Evolutionary conservation across 1,139 yeast species (phyloP), one percentile per base, ranked within the genome.

Genomic region (Arxiozyma heterogenica): DNA sequence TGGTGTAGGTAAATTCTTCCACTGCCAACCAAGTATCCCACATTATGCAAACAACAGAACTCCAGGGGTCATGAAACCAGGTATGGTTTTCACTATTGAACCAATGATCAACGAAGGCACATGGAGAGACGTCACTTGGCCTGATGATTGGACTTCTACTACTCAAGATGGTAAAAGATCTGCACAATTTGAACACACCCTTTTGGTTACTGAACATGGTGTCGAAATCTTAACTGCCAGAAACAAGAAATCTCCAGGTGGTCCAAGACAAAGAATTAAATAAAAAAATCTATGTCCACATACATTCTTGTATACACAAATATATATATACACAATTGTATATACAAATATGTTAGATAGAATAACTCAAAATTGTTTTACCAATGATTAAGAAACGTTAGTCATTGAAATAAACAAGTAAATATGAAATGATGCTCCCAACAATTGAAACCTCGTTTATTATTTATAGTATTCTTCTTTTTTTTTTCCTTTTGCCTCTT

Each of bases 91-190:
- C 74, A 94, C 99, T 22, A 90, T 94, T 56, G 99, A 94, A 72
- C 99, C 99, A 49, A 94, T 94, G 99, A 80, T 94, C 63, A 86
- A 89, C 66, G 75, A 84, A 59, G 98, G 98, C n/a, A 75, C 85
- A 0, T 84, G 81, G 73, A 81, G 81, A 64, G 98, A 91, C 70
- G 73, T 79, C 56, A 76, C 83, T 52, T 94, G 99, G 99, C 98
- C 98, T 1, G 99, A 94, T 70, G 87, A 88, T 71, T 94, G 99
- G 99, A 94, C 99, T 15, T 81, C 95, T 1, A 80, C 82, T 27
- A 93, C 98, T 21, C 82, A 81, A 54, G 98, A 93, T 67, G 98
- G 98, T 53, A 81, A 82, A 67, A 75, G 79, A 57, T 84, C 93
- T 61, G 98, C 99, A 1, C 99, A 94, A 71, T 94, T 94, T 64